These are phyloP conservation scores for Pichia californica DNA, from an alignment of 805 yeast genomes.

Conservation along the genomic window DNA sequence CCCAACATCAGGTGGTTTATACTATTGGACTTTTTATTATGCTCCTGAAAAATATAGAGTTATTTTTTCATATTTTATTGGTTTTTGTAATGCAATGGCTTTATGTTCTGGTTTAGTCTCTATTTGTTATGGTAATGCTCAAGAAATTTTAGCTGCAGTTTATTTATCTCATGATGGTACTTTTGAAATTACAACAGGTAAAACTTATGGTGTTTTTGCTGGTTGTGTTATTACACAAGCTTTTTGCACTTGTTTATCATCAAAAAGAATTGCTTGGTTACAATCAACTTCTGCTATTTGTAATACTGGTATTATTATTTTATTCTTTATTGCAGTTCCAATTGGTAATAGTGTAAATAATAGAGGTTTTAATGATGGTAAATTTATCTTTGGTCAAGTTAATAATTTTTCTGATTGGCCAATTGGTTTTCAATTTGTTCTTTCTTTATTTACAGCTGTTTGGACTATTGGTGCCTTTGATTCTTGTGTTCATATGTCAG, in stretches of 20 bases:
- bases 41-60: slow-evolving; percentile 49
- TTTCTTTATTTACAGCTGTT: slow-evolving; percentile 51
- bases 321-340: slow-evolving; percentile 60
- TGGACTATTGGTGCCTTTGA: slow-evolving; percentile 77
- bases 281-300: slow-evolving; percentile 53
- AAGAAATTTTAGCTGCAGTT: slow-evolving; percentile 53
- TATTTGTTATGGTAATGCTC: slow-evolving; percentile 63
- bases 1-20: slow-evolving; percentile 74
- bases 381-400: slow-evolving; percentile 48
- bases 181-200: slow-evolving; percentile 48
- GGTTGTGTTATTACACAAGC: slow-evolving; percentile 53
- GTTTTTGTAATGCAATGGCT: slow-evolving; percentile 63
- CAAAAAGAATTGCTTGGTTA: slow-evolving; percentile 48
- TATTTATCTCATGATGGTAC: slow-evolving; percentile 44
- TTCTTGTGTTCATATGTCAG: slow-evolving; percentile 66
- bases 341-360: slow-evolving; percentile 41
- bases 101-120: slow-evolving; percentile 61
- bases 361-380: slow-evolving; percentile 39
- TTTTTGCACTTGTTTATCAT: slow-evolving; percentile 47
- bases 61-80: slow-evolving; percentile 56
- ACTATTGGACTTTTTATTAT: slow-evolving; percentile 61
- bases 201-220: slow-evolving; percentile 58
- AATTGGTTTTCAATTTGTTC: slow-evolving; percentile 48
- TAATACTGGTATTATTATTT: slow-evolving; percentile 45
- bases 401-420: slow-evolving; percentile 51